Evolutionary conservation across 306 rosid genomes (phyloP).

Genomic region (Prunus padus): DNA sequence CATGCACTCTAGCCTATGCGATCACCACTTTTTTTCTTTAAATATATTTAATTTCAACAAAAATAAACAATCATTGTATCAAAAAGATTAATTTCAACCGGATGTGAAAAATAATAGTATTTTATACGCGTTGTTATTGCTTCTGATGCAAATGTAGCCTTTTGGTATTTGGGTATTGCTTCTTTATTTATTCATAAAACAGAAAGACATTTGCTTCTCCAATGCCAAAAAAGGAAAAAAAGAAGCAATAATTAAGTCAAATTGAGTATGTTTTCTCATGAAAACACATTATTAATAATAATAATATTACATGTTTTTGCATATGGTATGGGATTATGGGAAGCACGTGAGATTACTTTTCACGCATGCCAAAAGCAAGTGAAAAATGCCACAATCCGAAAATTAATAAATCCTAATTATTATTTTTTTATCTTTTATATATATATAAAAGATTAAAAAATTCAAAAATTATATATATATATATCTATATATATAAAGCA

Average conservation of each 20-base stretch:
- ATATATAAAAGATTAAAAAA: neutral
- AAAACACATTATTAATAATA: neutral
- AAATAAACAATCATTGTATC: conserved; percentile 38
- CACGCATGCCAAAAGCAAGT: conserved; percentile 79
- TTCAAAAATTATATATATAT: too few relatives aligned
- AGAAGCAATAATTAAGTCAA: conserved; percentile 11
- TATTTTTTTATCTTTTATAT: neutral
- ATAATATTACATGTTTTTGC: neutral
- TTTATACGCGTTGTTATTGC: neutral
- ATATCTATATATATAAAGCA: too few relatives aligned
- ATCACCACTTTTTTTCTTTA: neutral
- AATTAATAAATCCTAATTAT: neutral
- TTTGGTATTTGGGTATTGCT: conserved; percentile 31
- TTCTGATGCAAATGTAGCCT: neutral
- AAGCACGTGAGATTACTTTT: conserved; percentile 80
- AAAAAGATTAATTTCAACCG: conserved; percentile 60
- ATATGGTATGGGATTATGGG: conserved; percentile 38
- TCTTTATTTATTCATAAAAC: conserved; percentile 17
- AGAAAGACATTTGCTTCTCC: conserved; percentile 11
- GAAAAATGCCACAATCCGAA: conserved; percentile 25
- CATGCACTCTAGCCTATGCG: conserved; percentile 1
- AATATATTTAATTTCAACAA: neutral
- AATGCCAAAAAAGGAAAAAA: neutral
- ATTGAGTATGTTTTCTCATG: conserved; percentile 4
- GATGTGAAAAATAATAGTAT: conserved; percentile 27